Evolutionary conservation across 2,329 filamentous ascomycete species (phyloP).

Genomic region (Colletotrichum neosansevieriae): DNA sequence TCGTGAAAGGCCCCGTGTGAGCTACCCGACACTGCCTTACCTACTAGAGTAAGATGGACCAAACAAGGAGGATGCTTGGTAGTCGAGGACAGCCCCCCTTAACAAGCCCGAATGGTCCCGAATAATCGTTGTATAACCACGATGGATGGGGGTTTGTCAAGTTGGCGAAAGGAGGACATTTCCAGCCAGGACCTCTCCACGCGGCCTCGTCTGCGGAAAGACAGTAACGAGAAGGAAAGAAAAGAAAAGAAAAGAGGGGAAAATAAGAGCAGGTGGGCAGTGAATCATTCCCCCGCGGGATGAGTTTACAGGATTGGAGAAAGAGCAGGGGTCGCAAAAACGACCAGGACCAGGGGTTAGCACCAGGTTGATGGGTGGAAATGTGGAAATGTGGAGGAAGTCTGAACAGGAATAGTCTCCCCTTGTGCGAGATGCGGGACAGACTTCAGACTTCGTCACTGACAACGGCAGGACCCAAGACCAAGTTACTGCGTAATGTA

Average conservation of each 20-base stretch:
- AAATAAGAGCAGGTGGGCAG: constrained; percentile 17
- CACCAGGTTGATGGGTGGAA: background rate
- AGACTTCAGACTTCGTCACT: background rate
- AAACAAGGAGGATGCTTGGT: background rate
- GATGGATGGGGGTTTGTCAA: background rate
- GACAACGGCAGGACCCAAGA: background rate
- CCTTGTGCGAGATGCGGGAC: constrained; percentile 23
- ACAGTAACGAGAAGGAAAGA: background rate
- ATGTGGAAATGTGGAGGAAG: constrained; percentile 15
- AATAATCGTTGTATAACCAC: background rate
- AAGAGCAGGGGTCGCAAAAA: constrained; percentile 1
- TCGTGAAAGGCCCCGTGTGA: constrained; percentile 24
- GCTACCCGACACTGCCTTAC: background rate
- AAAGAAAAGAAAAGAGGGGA: constrained; percentile 33
- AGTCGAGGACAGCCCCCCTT: background rate
- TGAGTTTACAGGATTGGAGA: constrained; percentile 24
- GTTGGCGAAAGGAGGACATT: background rate
- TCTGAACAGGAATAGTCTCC: constrained; percentile 14
- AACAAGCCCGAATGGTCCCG: constrained; percentile 3
- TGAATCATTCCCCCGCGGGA: constrained; percentile 22
- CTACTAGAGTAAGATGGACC: background rate
- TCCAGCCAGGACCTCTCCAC: constrained; percentile 2
- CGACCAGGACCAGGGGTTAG: background rate
- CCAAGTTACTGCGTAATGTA: constrained; percentile 1
- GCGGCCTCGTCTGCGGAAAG: background rate